Conservation (phyloP, 2,329 filamentous ascomycete species). For the Venturia aucupariae region DNA sequence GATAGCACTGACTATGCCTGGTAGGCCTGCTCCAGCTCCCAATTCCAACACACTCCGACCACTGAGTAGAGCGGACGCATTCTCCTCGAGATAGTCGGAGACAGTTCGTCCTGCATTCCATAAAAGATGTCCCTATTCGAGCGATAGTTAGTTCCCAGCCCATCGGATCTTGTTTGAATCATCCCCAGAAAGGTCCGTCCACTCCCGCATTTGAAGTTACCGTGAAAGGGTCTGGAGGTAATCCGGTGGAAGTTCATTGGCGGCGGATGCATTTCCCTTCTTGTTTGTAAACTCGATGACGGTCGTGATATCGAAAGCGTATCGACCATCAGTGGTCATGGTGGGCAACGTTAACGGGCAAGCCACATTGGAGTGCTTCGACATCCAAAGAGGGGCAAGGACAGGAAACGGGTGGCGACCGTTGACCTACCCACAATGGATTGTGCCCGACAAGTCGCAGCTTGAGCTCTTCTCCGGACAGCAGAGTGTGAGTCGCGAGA, state of each 20-base stretch:
- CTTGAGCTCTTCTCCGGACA: slow-evolving; percentile 54
- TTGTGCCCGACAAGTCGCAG: slow-evolving; percentile 79
- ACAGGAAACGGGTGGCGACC: background rate
- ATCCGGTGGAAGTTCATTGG: background rate
- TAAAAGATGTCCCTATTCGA: slow-evolving; percentile 62
- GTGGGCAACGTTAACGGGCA: background rate
- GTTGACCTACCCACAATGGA: slow-evolving; percentile 63
- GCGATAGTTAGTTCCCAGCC: background rate
- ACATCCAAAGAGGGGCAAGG: background rate
- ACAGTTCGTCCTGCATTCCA: slow-evolving; percentile 85
- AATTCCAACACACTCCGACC: slow-evolving; percentile 73
- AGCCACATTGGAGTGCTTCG: background rate
- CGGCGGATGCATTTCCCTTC: background rate
- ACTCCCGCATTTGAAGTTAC: background rate
- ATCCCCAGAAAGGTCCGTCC: too few species aligned
- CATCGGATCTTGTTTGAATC: background rate
- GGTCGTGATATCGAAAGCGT: background rate
- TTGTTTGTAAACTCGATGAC: background rate
- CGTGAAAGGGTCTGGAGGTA: background rate
- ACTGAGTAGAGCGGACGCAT: slow-evolving; percentile 50
- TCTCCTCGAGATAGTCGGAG: slow-evolving; percentile 66
- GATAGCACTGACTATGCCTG: slow-evolving; percentile 66
- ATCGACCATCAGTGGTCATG: background rate
- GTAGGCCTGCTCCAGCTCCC: slow-evolving; percentile 78
- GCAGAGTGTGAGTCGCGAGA: slow-evolving; percentile 60